Evolutionary conservation across 768 basidiomycete species (phyloP).

Genomic region (Rubroboletus pulcherrimus): DNA sequence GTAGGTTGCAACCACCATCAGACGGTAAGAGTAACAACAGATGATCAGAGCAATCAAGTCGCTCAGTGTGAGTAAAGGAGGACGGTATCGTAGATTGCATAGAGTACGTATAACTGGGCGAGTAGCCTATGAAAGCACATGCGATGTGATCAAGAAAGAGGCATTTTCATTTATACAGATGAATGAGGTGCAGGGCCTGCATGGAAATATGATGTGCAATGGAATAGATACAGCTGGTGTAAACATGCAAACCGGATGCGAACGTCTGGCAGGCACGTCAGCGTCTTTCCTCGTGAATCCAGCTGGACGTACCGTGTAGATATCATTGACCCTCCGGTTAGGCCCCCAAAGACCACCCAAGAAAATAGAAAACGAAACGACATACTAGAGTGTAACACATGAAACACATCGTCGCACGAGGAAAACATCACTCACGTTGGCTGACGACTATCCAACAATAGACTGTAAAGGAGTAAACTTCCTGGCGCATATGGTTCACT

Average conservation of each 20-base stretch:
- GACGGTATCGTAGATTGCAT: conserved; percentile 20
- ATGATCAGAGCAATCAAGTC: background rate
- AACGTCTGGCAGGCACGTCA: conserved; percentile 7
- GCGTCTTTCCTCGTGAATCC: background rate
- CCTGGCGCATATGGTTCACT: conserved; percentile 5
- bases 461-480: conserved; percentile 9
- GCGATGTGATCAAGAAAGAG: conserved; percentile 15
- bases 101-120: background rate
- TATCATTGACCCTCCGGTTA: conserved; percentile 13
- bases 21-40: background rate
- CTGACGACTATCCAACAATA: conserved; percentile 21
- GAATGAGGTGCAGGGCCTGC: conserved; percentile 18
- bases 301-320: conserved; percentile 7
- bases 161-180: conserved; percentile 14
- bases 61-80: background rate
- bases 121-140: conserved; percentile 1
- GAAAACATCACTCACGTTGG: conserved; percentile 20
- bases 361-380: conserved; percentile 21
- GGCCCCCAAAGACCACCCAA: conserved; percentile 25
- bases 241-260: background rate
- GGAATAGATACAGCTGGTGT: conserved; percentile 20
- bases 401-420: background rate
- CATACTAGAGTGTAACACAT: conserved; percentile 15
- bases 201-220: conserved; percentile 19
- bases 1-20: background rate